phyloP scores from a whole-genome alignment of 2,329 filamentous ascomycete genomes.

The Clonostachys rhizophaga region DNA sequence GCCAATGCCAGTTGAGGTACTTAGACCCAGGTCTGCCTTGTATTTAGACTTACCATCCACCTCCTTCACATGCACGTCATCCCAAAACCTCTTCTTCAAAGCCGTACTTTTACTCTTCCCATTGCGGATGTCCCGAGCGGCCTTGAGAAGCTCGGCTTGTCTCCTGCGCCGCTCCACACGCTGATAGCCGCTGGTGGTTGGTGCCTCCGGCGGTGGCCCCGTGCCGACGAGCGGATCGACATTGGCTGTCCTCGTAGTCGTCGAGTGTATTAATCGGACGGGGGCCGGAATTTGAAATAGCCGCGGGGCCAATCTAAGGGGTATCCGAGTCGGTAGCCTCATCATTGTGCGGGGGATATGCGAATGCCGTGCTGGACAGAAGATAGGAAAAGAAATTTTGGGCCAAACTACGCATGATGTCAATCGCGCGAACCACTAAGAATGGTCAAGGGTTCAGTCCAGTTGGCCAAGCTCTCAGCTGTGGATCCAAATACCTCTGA shows the following conservation, averaged over 20 bases:
- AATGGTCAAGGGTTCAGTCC: too few relatives aligned
- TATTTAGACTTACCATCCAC: conserved; percentile 47
- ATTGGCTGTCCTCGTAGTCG: conserved; percentile 30
- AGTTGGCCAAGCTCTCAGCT: too few relatives aligned
- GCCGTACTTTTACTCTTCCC: conserved; percentile 34
- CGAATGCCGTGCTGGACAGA: conserved; percentile 4
- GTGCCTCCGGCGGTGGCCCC: conserved; percentile 55
- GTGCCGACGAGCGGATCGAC: conserved; percentile 49
- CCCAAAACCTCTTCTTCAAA: conserved; percentile 79
- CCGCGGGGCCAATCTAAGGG: conserved; percentile 26
- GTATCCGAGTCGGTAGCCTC: conserved; percentile 31
- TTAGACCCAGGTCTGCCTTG: neutral
- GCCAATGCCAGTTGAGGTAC: too few relatives aligned
- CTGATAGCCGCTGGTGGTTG: conserved; percentile 35
- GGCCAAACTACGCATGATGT: neutral
- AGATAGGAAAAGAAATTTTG: conserved; percentile 3
- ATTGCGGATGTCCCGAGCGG: conserved; percentile 41
- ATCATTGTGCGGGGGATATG: conserved; percentile 18
- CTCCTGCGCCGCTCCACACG: conserved; percentile 44
- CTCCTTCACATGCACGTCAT: conserved; percentile 68
- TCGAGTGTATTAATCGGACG: conserved; percentile 23
- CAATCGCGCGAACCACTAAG: too few relatives aligned
- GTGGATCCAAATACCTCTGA: too few relatives aligned
- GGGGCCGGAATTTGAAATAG: conserved; percentile 6
- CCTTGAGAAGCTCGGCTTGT: conserved; percentile 51